Conservation (phyloP, 352 stramenopile genomes). For the Aphanomyces invadans region DNA sequence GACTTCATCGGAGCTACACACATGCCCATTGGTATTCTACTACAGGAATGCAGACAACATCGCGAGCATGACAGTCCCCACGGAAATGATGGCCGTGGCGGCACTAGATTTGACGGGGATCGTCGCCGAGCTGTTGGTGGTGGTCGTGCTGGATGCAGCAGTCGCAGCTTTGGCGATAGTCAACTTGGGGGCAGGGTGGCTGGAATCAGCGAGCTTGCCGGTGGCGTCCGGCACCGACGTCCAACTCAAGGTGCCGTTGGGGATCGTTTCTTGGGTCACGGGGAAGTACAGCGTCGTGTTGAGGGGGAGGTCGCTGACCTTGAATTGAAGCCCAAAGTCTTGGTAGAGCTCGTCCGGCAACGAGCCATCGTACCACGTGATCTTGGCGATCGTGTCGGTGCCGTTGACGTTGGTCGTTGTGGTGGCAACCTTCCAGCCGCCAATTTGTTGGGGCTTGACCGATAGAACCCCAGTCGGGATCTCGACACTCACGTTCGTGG, state of each 20-base stretch:
- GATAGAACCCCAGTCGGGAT: not conserved
- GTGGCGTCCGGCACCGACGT: slow-evolving; percentile 15
- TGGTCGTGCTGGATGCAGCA: not conserved
- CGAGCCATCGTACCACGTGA: slow-evolving; percentile 20
- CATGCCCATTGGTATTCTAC: too few relatives aligned
- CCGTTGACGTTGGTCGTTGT: not conserved
- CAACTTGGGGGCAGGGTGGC: slow-evolving; percentile 14
- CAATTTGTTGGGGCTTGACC: slow-evolving; percentile 17
- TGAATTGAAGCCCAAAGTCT: slow-evolving; percentile 24
- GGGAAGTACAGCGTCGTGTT: slow-evolving; percentile 19
- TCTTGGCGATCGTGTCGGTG: not conserved
- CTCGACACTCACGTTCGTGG: slow-evolving; percentile 9
- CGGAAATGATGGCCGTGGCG: not conserved
- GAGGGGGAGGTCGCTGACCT: slow-evolving; percentile 9
- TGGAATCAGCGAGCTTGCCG: slow-evolving; percentile 11
- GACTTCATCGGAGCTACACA: too few relatives aligned
- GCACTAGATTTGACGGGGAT: not conserved
- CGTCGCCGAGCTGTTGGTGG: not conserved
- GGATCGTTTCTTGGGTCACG: slow-evolving; percentile 10
- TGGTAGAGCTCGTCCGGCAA: slow-evolving; percentile 12
- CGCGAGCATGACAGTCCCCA: not conserved
- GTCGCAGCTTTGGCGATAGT: slow-evolving; percentile 8
- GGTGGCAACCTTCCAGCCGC: slow-evolving; percentile 17
- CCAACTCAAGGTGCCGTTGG: slow-evolving; percentile 17
- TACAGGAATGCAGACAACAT: not conserved